Evolutionary conservation across 345 rosid species (phyloP).

Genomic region (Syzygium aqueum): DNA sequence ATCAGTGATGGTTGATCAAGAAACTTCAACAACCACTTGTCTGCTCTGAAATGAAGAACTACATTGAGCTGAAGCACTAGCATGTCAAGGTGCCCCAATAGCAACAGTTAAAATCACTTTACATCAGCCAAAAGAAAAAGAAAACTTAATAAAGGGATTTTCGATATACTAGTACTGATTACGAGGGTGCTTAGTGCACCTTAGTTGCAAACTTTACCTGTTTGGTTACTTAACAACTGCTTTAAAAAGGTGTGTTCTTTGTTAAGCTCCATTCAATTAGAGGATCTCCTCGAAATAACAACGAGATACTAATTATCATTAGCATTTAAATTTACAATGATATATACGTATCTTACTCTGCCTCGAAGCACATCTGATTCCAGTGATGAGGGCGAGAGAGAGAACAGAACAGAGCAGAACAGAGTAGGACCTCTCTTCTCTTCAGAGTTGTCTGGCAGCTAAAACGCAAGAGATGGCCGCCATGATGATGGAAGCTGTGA

Average conservation of each 20-base stretch:
- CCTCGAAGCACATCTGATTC: background rate
- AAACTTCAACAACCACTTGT: background rate
- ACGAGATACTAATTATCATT: background rate
- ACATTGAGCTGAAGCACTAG: background rate
- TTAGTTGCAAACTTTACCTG: no score
- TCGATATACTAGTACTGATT: background rate
- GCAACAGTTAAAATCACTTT: background rate
- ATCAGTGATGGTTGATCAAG: background rate
- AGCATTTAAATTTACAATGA: background rate
- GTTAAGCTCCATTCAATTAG: background rate
- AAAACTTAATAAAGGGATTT: background rate
- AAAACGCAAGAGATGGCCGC: conserved; percentile 33
- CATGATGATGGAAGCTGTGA: conserved; percentile 22
- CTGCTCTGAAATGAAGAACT: background rate
- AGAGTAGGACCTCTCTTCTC: background rate
- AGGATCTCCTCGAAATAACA: background rate
- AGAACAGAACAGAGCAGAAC: background rate
- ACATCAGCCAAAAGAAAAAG: background rate
- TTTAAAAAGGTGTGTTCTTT: background rate
- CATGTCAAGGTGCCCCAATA: background rate
- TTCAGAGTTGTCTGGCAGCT: conserved; percentile 3
- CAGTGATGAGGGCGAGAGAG: background rate
- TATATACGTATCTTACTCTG: background rate
- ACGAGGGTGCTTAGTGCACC: background rate
- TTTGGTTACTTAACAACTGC: background rate